A percentile compares a stretch with the other conserved stretches of the same genome.
Conservation (phyloP, 352 stramenopile genomes). For the Phytopythium delawarense region DNA sequence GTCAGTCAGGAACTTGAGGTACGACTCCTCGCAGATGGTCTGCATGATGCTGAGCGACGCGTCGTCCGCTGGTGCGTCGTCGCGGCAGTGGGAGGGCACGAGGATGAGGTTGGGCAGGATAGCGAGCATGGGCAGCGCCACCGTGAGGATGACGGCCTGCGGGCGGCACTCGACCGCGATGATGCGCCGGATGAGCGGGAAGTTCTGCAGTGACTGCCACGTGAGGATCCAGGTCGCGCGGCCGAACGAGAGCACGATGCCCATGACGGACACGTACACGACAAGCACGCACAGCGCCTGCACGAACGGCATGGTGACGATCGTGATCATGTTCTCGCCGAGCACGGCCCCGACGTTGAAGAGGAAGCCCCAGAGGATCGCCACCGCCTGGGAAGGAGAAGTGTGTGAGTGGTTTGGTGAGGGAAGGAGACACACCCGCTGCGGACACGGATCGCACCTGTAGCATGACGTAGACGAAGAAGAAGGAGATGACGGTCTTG, state of each 20-base stretch:
- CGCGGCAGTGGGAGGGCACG: conserved; percentile 54
- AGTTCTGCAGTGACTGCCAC: conserved; percentile 85
- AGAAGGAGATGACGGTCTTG: conserved; percentile 68
- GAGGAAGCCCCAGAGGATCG: conserved; percentile 84
- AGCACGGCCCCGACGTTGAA: conserved; percentile 84
- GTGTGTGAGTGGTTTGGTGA: neutral
- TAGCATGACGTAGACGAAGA: conserved; percentile 85
- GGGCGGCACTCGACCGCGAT: conserved; percentile 73
- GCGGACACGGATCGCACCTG: conserved; percentile 15
- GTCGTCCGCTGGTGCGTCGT: conserved; percentile 17
- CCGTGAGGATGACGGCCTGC: conserved; percentile 74
- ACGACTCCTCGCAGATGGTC: conserved; percentile 76
- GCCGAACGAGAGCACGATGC: conserved; percentile 79
- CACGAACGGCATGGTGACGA: conserved; percentile 73
- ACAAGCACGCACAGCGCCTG: conserved; percentile 76
- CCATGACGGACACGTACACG: conserved; percentile 82
- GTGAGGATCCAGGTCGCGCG: conserved; percentile 86
- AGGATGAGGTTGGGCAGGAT: conserved; percentile 75
- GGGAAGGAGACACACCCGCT: neutral
- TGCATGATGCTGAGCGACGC: conserved; percentile 30
- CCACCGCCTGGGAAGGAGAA: conserved; percentile 30
- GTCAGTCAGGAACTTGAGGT: conserved; percentile 81
- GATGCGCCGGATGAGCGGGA: conserved; percentile 83
- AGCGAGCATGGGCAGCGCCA: conserved; percentile 67
- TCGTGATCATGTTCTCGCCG: conserved; percentile 83